phyloP scores from a whole-genome alignment of 2,329 filamentous ascomycete species.

The Xylariales sp. region DNA sequence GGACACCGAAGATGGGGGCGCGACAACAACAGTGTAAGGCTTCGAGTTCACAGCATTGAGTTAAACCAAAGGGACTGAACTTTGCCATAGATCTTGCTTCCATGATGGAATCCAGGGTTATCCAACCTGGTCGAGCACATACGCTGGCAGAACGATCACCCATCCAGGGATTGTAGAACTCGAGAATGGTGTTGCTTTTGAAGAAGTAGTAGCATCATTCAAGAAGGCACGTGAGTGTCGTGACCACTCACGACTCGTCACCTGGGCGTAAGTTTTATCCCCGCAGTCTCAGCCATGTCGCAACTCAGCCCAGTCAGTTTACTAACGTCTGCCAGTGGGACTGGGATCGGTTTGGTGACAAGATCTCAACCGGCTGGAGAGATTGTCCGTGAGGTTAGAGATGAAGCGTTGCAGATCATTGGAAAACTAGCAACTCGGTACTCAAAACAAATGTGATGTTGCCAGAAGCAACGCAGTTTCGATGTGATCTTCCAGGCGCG shows the following conservation, averaged over 20 bases:
- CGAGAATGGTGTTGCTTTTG: neutral
- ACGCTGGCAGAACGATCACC: neutral
- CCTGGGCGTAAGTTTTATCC: neutral
- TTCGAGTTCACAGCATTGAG: no score
- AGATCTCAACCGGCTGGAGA: no score
- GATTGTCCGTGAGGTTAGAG: no score
- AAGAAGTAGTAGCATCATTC: neutral
- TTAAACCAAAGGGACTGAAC: no score
- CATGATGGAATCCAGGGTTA: neutral
- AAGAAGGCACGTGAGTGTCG: neutral
- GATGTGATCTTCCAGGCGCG: no score
- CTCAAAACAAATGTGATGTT: no score
- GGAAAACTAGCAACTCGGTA: no score
- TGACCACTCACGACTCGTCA: neutral
- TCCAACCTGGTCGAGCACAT: neutral
- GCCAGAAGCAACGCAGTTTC: no score
- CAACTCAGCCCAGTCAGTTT: no score
- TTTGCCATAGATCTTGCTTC: neutral
- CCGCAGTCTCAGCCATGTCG: neutral
- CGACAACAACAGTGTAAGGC: neutral
- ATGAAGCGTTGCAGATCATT: no score
- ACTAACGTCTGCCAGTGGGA: no score
- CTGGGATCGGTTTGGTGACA: no score
- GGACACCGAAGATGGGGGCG: neutral
- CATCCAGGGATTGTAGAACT: neutral